Base-by-base conservation (phyloP, 352 stramenopile species). In the Plasmopara viticola region DNA sequence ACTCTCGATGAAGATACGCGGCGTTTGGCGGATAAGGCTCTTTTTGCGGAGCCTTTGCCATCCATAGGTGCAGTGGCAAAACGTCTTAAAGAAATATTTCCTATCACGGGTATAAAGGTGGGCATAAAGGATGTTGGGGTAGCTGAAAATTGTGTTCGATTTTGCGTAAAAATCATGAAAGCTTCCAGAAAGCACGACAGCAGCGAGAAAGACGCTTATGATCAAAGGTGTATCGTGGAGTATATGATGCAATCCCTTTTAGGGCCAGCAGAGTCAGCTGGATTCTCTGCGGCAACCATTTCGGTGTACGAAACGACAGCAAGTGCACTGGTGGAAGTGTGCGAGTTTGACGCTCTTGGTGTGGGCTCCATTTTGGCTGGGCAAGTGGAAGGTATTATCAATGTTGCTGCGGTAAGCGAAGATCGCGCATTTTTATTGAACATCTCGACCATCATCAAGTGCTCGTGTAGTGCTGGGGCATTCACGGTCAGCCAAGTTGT, bases 221-320 rank as follows among this genome's bases (percentile, higher is more conserved):
- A 78, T 2, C 48, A 66, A 8, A 60, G 46, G 9, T 46, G 59
- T 34, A 52, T 86, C 6, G 41, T 82, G 37, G 65, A 72, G 28
- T 86, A 79, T 51, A 70, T 88, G 37, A 40, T 77, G 4, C 52
- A 72, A 9, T 84, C 73, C 2, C 56, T 88, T 15, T 48, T 86
- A 31, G 44, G 39, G 33, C 45, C 33, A 57, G 9, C 30, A 17
- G 51, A 51, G 18, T 29, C 59, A 17, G 15, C 48, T 0, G 25
- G 56, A 31, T 30, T 18, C 20, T 2, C n/a, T 39, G 15, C n/a
- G 6, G 4, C 56, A 1, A 39, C 29, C 10, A 25, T 25, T 4
- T 44, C 44, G 6, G 46, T 84, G 6, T 72, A 68, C 47, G 56
- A 84, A 48, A 65, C 62, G 8, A 55, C 70, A 34, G 70, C 72